These are phyloP conservation scores for Colletotrichum horii DNA, from an alignment of 2,329 filamentous ascomycete genomes.

Conservation along the genomic window DNA sequence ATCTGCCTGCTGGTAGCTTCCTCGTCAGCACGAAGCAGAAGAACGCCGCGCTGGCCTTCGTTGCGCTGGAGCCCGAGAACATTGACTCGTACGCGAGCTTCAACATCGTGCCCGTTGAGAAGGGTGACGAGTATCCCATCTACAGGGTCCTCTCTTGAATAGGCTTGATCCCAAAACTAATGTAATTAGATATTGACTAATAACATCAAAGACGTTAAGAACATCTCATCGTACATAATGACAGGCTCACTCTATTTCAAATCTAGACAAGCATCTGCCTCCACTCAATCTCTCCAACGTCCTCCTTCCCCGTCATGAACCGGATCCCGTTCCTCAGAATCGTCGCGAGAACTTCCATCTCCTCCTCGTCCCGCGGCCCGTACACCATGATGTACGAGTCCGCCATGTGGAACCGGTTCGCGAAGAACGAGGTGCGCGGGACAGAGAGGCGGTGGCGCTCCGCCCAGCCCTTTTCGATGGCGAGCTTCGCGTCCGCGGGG, in stretches of 20 bases:
- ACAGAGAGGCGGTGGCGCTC: conserved; percentile 40
- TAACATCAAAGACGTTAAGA: not conserved
- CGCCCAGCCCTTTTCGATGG: conserved; percentile 42
- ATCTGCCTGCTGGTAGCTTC: conserved; percentile 33
- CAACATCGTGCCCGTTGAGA: conserved; percentile 32
- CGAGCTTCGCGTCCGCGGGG: conserved; percentile 39
- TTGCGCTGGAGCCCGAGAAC: conserved; percentile 36
- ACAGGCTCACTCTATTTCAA: not conserved
- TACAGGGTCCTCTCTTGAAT: conserved; percentile 25
- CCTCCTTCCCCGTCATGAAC: conserved; percentile 14
- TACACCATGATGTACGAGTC: conserved; percentile 45
- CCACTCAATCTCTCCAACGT: conserved; percentile 1
- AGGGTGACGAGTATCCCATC: conserved; percentile 34
- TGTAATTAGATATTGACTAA: not conserved
- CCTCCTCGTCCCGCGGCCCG: conserved; percentile 40
- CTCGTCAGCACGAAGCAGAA: conserved; percentile 35
- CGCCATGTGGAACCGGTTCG: not conserved
- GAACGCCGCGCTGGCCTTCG: conserved; percentile 33
- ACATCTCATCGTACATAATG: not conserved
- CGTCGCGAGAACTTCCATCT: conserved; percentile 30
- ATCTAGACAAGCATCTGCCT: not conserved
- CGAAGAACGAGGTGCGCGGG: conserved; percentile 22
- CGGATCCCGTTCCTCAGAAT: not conserved
- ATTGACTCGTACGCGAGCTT: conserved; percentile 37
- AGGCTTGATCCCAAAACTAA: not conserved